These are phyloP conservation scores for Ustulina deusta DNA, from an alignment of 2,329 filamentous ascomycete genomes.

Conservation along the genomic window DNA sequence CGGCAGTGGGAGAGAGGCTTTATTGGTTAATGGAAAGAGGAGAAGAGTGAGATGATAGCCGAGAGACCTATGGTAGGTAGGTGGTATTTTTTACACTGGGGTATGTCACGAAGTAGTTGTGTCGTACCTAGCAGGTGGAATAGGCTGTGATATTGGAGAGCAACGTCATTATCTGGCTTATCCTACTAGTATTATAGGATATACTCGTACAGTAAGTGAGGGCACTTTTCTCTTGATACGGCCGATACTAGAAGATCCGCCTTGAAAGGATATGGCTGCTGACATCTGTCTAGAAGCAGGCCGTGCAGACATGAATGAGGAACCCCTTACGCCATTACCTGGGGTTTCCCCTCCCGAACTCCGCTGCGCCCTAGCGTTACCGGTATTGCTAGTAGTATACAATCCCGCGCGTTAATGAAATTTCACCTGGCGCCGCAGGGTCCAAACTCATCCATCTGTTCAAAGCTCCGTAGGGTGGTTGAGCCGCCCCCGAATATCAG, in stretches of 20 bases:
- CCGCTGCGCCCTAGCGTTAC: slow-evolving; percentile 21
- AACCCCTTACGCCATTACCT: slow-evolving; percentile 25
- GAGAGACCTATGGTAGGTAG: slow-evolving; percentile 1
- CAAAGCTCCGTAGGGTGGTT: neutral
- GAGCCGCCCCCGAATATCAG: neutral
- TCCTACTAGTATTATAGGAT: neutral
- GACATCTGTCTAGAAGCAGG: slow-evolving; percentile 11
- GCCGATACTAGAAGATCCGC: neutral
- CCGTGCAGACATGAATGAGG: slow-evolving; percentile 16
- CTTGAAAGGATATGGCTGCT: neutral
- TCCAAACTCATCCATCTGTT: neutral
- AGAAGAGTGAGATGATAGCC: neutral
- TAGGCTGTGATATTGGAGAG: neutral
- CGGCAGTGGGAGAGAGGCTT: slow-evolving; percentile 4
- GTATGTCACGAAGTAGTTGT: neutral
- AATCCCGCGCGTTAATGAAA: slow-evolving; percentile 10
- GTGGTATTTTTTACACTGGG: neutral
- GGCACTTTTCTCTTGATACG: neutral
- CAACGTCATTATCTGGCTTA: slow-evolving; percentile 1
- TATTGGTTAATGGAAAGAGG: slow-evolving; percentile 1
- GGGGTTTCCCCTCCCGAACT: slow-evolving; percentile 25
- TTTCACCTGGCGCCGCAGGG: neutral
- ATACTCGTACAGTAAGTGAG: neutral
- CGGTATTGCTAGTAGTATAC: slow-evolving; percentile 25
- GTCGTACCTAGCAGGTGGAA: neutral